Base-by-base conservation (phyloP, 2,329 filamentous ascomycete species). In the Helotiales sp. region DNA sequence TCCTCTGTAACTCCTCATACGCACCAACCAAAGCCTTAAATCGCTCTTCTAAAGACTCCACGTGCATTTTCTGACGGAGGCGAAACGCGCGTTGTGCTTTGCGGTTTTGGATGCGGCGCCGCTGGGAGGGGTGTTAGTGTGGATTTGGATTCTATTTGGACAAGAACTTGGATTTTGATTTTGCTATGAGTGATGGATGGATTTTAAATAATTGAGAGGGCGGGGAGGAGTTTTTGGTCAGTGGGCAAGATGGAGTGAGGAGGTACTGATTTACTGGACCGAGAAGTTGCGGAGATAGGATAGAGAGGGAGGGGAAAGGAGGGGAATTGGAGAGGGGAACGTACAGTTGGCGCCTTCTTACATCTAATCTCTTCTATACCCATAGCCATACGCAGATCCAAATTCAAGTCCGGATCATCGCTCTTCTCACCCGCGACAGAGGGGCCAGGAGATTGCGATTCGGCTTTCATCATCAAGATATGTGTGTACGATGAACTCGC, bases 81-180 rank as follows among this genome's bases (percentile, higher is more conserved):
- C 66, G 57, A 26, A 68, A 68, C 0, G 63, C 43, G n/a, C 61
- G 60, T 28, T 70, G 69, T 6, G 69, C 57, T 32, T 59, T 60
- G 1, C 65, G 55, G 24, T 70, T 68, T 37, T 68, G 66, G 13
- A 30, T 52, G 10, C 61, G 43, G 37, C 68, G 61, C 26, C 58
- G 28, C 65, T 70, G 58, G 1, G 15, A n/a, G 30, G 30, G 30
- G 30, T 6, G 30, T n/a, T n/a, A n/a, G n/a, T n/a, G n/a, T n/a
- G n/a, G n/a, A n/a, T n/a, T n/a, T n/a, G n/a, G n/a, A n/a, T n/a
- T n/a, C n/a, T n/a, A n/a, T n/a, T n/a, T n/a, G n/a, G n/a, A n/a
- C n/a, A n/a, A n/a, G n/a, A n/a, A n/a, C n/a, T n/a, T n/a, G n/a
- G n/a, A n/a, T n/a, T n/a, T n/a, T n/a, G n/a, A n/a, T n/a, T n/a